phyloP scores from a whole-genome alignment of 2,329 filamentous ascomycete genomes.

The Fusarium denticulatum region DNA sequence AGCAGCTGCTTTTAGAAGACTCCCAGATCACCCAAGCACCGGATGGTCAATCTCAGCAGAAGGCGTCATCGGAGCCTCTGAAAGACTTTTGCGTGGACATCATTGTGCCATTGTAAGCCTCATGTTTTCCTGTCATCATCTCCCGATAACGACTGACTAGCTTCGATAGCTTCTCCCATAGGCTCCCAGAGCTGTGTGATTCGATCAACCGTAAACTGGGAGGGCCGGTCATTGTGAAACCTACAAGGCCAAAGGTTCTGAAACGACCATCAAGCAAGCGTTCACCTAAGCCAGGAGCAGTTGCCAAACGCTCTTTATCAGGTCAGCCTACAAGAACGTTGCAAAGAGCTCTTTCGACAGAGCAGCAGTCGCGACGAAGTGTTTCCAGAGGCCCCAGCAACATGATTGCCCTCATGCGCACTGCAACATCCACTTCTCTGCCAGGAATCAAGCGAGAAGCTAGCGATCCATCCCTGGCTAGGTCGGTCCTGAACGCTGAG shows the following conservation, averaged over 20 bases:
- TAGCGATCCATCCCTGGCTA: slow-evolving; percentile 67
- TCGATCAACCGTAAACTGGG: slow-evolving; percentile 80
- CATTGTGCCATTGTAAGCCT: slow-evolving; percentile 77
- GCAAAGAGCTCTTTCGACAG: slow-evolving; percentile 70
- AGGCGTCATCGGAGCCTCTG: slow-evolving; percentile 67
- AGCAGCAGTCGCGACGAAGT: slow-evolving; percentile 63
- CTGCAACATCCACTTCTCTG: slow-evolving; percentile 70
- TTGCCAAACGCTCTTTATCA: slow-evolving; percentile 58
- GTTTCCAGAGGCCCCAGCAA: slow-evolving; percentile 66
- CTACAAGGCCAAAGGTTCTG: slow-evolving; percentile 60
- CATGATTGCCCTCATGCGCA: slow-evolving; percentile 72
- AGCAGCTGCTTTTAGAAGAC: slow-evolving; percentile 61
- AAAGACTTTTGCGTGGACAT: slow-evolving; percentile 84
- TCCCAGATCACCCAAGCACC: slow-evolving; percentile 52
- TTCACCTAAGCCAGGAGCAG: slow-evolving; percentile 62
- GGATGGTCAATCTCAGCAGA: slow-evolving; percentile 52
- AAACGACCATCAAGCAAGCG: slow-evolving; percentile 55
- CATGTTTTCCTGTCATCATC: background rate
- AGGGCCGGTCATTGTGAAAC: slow-evolving; percentile 70
- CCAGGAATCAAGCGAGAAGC: slow-evolving; percentile 73
- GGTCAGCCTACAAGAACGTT: slow-evolving; percentile 62
- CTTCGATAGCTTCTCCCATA: slow-evolving; percentile 71
- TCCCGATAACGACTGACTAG: slow-evolving; percentile 53
- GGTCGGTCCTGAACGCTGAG: slow-evolving; percentile 59
- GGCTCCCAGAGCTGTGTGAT: slow-evolving; percentile 76